phyloP scores from a whole-genome alignment of 148 eudicot genomes.

The Silene uniflora region DNA sequence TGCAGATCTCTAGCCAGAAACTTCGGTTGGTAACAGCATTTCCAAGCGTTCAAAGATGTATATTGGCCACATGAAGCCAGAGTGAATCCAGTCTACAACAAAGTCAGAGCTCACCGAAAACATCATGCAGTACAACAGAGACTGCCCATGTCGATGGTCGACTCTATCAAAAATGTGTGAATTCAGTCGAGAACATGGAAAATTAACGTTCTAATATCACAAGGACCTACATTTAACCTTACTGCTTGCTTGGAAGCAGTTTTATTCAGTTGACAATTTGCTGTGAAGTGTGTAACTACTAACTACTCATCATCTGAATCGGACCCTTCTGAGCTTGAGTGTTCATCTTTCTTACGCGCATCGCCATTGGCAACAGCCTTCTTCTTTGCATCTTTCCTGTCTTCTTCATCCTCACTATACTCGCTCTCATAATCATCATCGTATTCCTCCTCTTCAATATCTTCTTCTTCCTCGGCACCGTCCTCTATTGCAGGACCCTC shows the following conservation, averaged over 20 bases:
- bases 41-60: background rate
- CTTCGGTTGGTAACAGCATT: background rate
- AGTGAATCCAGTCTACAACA: background rate
- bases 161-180: conserved; percentile 21
- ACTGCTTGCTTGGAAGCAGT: background rate
- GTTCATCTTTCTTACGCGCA: conserved; percentile 25
- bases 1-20: too few species aligned
- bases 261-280: conserved; percentile 22
- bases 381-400: conserved; percentile 40
- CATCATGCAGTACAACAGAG: background rate
- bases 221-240: conserved; percentile 1
- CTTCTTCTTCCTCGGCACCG: conserved; percentile 71
- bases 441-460: conserved; percentile 67
- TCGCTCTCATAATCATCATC: conserved; percentile 85
- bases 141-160: background rate
- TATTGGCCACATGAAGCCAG: background rate
- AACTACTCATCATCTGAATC: conserved; percentile 50
- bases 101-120: background rate
- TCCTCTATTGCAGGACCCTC: conserved; percentile 50
- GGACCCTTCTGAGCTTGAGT: conserved; percentile 47
- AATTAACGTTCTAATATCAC: conserved; percentile 9
- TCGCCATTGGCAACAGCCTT: conserved; percentile 35
- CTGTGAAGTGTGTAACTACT: conserved; percentile 12
- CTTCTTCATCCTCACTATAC: conserved; percentile 89
- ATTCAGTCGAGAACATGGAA: background rate